A percentile compares a stretch with the other conserved stretches of the same genome.
phyloP scores from a whole-genome alignment of 768 basidiomycete genomes.

The Collybia nuda region DNA sequence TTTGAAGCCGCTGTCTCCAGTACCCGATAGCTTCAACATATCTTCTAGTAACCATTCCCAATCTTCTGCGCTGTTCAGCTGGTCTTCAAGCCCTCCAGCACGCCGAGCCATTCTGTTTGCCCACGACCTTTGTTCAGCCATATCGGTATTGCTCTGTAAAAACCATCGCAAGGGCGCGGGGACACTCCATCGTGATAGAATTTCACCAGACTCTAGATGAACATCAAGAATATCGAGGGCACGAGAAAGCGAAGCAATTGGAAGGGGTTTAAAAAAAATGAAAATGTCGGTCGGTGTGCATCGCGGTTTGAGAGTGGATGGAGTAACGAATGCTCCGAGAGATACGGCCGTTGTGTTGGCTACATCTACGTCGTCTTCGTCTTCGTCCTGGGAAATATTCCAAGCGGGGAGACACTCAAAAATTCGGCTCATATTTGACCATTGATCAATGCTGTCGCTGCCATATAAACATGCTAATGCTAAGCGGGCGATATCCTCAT shows the following conservation, averaged over 20 bases:
- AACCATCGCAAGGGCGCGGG: constrained; percentile 89
- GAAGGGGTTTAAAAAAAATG: constrained; percentile 80
- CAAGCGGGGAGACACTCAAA: constrained; percentile 97
- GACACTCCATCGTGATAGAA: constrained; percentile 84
- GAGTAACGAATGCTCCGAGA: constrained; percentile 76
- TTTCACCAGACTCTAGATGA: constrained; percentile 92
- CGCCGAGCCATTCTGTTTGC: constrained; percentile 84
- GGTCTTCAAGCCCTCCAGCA: constrained; percentile 54
- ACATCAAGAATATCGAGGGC: constrained; percentile 91
- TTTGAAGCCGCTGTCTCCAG: constrained; percentile 58
- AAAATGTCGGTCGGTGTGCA: constrained; percentile 71
- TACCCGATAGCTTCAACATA: constrained; percentile 78
- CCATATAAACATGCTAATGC: constrained; percentile 92
- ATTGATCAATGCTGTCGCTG: constrained; percentile 65
- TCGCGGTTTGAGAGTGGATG: constrained; percentile 58
- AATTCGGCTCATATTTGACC: constrained; percentile 85
- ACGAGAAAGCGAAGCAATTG: constrained; percentile 70
- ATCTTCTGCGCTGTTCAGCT: constrained; percentile 61
- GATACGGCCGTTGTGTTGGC: constrained; percentile 82
- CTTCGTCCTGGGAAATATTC: constrained; percentile 58
- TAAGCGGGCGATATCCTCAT: constrained; percentile 82
- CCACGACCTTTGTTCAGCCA: constrained; percentile 73
- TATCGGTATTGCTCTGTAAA: constrained; percentile 69
- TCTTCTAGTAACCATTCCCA: constrained; percentile 91
- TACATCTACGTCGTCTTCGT: constrained; percentile 68